Percentiles rank a stretch among this genome's conserved stretches.
Evolutionary conservation across 257 asterid species (phyloP).

Genomic region (Jacaranda copaia): DNA sequence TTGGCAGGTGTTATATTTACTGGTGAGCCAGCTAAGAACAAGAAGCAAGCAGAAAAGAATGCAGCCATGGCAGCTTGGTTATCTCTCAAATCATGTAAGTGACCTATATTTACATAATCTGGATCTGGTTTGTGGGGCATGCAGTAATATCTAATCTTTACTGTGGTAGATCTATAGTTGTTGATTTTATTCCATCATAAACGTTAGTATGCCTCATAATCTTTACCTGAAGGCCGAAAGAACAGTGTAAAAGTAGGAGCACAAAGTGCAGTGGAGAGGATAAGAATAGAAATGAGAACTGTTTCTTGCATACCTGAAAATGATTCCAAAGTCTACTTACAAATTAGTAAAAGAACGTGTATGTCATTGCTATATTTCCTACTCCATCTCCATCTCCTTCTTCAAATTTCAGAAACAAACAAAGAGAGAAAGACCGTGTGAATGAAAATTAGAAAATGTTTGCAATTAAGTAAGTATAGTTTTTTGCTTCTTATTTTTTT

Average conservation of each 20-base stretch:
- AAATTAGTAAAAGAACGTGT: background rate
- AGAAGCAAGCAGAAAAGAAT: slow-evolving; percentile 88
- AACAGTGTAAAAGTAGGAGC: background rate
- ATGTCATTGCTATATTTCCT: background rate
- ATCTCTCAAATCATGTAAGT: slow-evolving; percentile 73
- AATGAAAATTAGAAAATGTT: background rate
- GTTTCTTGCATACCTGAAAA: background rate
- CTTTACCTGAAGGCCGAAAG: background rate
- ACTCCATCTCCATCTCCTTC: slow-evolving; percentile 3
- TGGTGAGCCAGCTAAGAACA: slow-evolving; percentile 85
- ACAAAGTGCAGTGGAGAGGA: background rate
- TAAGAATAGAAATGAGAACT: background rate
- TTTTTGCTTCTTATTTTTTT: slow-evolving; percentile 10
- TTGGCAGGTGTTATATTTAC: slow-evolving; percentile 75
- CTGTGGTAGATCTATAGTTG: background rate
- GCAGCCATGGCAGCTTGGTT: slow-evolving; percentile 93
- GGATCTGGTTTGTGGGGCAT: slow-evolving; percentile 3
- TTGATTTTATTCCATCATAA: background rate
- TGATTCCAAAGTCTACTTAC: background rate
- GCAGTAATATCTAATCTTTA: background rate
- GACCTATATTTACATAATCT: slow-evolving; percentile 27
- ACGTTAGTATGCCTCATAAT: background rate
- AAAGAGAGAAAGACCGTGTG: background rate
- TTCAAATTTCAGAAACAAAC: background rate
- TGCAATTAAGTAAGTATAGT: background rate